Conservation (phyloP, 208 protist genomes). For the Porcisia hertigi region DNA sequence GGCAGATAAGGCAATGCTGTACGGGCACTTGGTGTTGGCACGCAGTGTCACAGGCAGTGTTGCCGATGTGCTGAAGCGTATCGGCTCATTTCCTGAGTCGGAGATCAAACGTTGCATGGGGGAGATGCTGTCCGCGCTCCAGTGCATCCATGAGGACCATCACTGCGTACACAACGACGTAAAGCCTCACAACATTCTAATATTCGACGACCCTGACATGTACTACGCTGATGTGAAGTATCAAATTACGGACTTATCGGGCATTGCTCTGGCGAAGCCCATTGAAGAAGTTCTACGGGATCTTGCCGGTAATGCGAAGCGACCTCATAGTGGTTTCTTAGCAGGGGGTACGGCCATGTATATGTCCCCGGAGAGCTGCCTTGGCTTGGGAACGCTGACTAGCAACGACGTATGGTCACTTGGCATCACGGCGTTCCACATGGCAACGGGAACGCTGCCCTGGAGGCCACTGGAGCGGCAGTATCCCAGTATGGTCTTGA, state of each 20-base stretch:
- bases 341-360: conserved; percentile 56
- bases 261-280: conserved; percentile 6
- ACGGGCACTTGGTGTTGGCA: conserved; percentile 17
- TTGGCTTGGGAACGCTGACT: conserved; percentile 44
- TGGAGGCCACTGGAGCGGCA: conserved; percentile 64
- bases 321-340: not conserved
- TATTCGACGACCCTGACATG: conserved; percentile 30
- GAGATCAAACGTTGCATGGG: conserved; percentile 29
- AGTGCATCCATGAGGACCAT: conserved; percentile 59
- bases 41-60: conserved; percentile 26
- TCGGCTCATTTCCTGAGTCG: conserved; percentile 12
- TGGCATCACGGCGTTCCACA: conserved; percentile 73
- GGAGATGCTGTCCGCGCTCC: conserved; percentile 45
- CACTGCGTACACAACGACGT: conserved; percentile 78
- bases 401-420: conserved; percentile 87
- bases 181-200: conserved; percentile 84
- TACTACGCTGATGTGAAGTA: conserved; percentile 30
- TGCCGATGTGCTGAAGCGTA: conserved; percentile 35
- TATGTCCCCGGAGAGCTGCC: conserved; percentile 85
- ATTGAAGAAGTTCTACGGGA: conserved; percentile 9
- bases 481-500: conserved; percentile 66
- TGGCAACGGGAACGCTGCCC: conserved; percentile 66
- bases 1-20: conserved; percentile 1
- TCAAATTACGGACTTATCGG: conserved; percentile 67
- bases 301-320: not conserved